Conservation (phyloP, 768 basidiomycete species). For the Macrocybe gigantea region DNA sequence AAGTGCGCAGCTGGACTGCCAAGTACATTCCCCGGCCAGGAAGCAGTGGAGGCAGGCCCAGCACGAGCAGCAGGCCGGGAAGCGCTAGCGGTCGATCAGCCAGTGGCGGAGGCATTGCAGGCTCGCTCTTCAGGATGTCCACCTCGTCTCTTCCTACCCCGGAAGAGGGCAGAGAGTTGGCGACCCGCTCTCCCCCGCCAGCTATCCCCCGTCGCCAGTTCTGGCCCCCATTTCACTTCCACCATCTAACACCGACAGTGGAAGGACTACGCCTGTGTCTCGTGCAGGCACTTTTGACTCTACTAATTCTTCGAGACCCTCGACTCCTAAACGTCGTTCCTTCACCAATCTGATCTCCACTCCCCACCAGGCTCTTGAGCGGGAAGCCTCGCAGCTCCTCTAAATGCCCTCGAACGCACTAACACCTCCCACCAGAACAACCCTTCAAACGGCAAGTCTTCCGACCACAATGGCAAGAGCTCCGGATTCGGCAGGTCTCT, state of each 20-base stretch:
- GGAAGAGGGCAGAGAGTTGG: constrained; percentile 22
- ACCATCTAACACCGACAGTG: not conserved
- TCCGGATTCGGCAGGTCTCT: constrained; percentile 58
- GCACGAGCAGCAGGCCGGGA: too few relatives aligned
- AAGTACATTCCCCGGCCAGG: constrained; percentile 27
- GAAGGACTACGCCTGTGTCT: constrained; percentile 4
- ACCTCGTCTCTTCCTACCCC: constrained; percentile 16
- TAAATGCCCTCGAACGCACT: constrained; percentile 47
- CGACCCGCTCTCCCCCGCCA: constrained; percentile 4
- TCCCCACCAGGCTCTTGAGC: constrained; percentile 33
- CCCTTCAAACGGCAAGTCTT: constrained; percentile 9
- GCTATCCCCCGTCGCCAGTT: constrained; percentile 9
- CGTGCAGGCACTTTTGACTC: constrained; percentile 16
- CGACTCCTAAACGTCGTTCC: constrained; percentile 28
- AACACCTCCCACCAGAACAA: constrained; percentile 20
- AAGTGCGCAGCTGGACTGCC: constrained; percentile 30
- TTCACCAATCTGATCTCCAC: constrained; percentile 25
- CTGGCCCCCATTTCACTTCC: constrained; percentile 5
- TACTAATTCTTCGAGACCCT: constrained; percentile 20
- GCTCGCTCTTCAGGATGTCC: constrained; percentile 9
- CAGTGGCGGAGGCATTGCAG: constrained; percentile 8
- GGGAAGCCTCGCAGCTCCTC: constrained; percentile 40
- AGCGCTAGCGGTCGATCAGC: constrained; percentile 11
- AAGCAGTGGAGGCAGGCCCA: constrained; percentile 11
- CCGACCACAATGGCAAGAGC: constrained; percentile 21